Evolutionary conservation across 495 filamentous ascomycete genomes (phyloP).

Genomic region (Penicillium arizonense): DNA sequence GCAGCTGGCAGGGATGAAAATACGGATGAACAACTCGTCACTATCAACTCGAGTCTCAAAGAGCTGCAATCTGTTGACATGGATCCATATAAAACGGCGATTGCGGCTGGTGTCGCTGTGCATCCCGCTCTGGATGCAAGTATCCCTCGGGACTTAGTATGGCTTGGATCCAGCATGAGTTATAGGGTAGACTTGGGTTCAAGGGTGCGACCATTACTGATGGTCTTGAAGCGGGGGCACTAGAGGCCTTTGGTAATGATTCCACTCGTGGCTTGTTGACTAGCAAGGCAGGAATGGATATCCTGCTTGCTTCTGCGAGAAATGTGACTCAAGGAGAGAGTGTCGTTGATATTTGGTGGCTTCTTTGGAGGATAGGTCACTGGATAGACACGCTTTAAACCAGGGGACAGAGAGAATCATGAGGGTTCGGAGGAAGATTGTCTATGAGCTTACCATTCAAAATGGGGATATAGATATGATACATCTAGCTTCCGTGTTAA

Average conservation of each 20-base stretch:
- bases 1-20: conserved; percentile 20
- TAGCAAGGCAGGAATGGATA: conserved; percentile 29
- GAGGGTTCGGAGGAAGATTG: conserved; percentile 17
- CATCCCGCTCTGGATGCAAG: conserved; percentile 30
- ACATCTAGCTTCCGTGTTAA: no score
- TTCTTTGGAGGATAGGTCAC: conserved; percentile 20
- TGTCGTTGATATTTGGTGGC: conserved; percentile 23
- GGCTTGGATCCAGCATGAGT: conserved; percentile 27
- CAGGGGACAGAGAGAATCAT: conserved; percentile 23
- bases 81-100: conserved; percentile 23
- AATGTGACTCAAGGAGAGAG: conserved; percentile 30
- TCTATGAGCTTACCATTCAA: not conserved
- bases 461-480: not conserved
- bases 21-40: conserved; percentile 32
- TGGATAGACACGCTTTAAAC: conserved; percentile 14
- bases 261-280: conserved; percentile 24
- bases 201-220: conserved; percentile 34
- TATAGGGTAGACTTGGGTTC: conserved; percentile 30
- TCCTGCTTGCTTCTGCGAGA: conserved; percentile 29
- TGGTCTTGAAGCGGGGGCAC: conserved; percentile 34
- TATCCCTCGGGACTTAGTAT: conserved; percentile 32
- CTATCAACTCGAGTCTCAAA: conserved; percentile 20
- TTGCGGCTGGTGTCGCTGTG: conserved; percentile 27
- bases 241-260: conserved; percentile 25
- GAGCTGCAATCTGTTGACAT: conserved; percentile 27